phyloP scores from a whole-genome alignment of 805 yeast genomes.

The Saccharomyces paradoxus region DNA sequence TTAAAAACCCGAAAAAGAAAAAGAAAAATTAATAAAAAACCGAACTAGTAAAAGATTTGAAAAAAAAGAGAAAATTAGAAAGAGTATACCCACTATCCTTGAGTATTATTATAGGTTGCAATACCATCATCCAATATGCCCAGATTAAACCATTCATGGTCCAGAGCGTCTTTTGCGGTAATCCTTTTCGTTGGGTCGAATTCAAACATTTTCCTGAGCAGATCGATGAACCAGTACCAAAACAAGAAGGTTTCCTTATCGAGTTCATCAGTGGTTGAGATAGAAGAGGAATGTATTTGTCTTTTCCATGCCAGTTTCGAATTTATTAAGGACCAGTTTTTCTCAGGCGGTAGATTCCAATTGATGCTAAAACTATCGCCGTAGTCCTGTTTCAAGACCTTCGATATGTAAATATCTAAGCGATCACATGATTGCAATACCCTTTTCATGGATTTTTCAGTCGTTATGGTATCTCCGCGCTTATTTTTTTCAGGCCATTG shows the following conservation, averaged over 20 bases:
- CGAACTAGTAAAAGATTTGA: not conserved
- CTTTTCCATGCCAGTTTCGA: constrained; percentile 10
- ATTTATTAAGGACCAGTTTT: constrained; percentile 25
- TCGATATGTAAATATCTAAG: constrained; percentile 24
- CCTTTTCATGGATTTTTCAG: constrained; percentile 25
- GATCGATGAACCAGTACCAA: constrained; percentile 76
- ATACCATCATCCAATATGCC: constrained; percentile 52
- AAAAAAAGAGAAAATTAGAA: not conserved
- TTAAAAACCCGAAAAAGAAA: not conserved
- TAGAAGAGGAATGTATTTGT: not conserved
- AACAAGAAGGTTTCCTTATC: constrained; percentile 61
- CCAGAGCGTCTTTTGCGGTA: constrained; percentile 66
- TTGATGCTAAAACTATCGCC: constrained; percentile 22
- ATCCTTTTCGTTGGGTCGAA: constrained; percentile 68
- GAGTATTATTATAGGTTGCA: constrained; percentile 17
- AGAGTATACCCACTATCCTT: not conserved
- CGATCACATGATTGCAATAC: constrained; percentile 25
- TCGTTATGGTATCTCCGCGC: constrained; percentile 22
- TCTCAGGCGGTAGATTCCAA: constrained; percentile 25
- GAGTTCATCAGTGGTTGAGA: constrained; percentile 13
- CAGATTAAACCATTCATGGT: constrained; percentile 73
- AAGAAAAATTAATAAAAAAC: not conserved
- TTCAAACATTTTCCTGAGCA: constrained; percentile 54
- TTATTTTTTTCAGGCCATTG: constrained; percentile 28
- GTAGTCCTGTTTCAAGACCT: constrained; percentile 23